Evolutionary conservation across 495 filamentous ascomycete species (phyloP).

Genomic region (Neurospora hispaniola): DNA sequence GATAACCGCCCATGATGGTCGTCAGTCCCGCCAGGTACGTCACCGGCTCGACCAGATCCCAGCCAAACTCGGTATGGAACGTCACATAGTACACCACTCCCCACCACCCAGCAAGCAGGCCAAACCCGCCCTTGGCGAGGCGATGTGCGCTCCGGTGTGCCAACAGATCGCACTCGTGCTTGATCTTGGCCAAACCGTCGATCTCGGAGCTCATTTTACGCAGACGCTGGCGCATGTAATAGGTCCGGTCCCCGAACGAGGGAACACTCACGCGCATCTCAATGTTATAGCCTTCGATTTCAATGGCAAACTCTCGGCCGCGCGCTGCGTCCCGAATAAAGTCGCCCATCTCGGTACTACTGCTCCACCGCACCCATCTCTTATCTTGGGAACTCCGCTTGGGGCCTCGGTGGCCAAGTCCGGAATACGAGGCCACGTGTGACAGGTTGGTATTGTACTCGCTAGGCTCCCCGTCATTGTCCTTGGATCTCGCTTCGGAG

Average conservation of each 20-base stretch:
- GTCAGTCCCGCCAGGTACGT: constrained; percentile 78
- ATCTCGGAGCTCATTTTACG: constrained; percentile 61
- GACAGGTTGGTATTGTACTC: constrained; percentile 7
- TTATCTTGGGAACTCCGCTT: constrained; percentile 27
- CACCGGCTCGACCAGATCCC: constrained; percentile 84
- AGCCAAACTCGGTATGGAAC: constrained; percentile 68
- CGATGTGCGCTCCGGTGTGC: constrained; percentile 69
- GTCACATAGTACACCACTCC: constrained; percentile 64
- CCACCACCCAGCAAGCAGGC: constrained; percentile 66
- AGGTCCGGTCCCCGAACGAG: constrained; percentile 78
- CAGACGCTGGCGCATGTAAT: constrained; percentile 69
- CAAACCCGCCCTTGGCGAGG: constrained; percentile 71
- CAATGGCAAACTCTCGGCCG: constrained; percentile 71
- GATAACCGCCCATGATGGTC: constrained; percentile 77
- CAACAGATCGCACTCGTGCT: constrained; percentile 67
- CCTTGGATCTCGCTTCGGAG: constrained; percentile 17
- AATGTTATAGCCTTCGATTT: constrained; percentile 59
- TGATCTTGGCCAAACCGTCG: constrained; percentile 55
- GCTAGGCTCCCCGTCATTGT: background rate
- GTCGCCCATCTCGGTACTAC: constrained; percentile 82
- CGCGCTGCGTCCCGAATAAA: constrained; percentile 88
- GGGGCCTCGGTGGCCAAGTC: constrained; percentile 42
- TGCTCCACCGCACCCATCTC: constrained; percentile 82
- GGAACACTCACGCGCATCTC: constrained; percentile 75
- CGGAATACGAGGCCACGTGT: constrained; percentile 49